phyloP scores from a whole-genome alignment of 768 basidiomycete species.

The Calvatia gigantea region DNA sequence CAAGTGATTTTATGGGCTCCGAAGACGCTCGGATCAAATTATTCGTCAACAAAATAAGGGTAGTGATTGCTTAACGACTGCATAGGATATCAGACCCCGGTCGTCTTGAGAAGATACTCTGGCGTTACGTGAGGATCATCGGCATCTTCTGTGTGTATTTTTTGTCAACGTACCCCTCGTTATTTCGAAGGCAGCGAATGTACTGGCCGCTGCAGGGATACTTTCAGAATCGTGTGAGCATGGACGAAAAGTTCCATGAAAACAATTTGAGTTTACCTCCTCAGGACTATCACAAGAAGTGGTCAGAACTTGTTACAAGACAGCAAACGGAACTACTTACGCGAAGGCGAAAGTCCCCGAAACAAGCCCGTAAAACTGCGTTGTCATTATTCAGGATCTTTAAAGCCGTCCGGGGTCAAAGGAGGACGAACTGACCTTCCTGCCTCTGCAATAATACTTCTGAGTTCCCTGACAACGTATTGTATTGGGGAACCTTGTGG shows the following conservation, averaged over 20 bases:
- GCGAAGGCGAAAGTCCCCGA: slow-evolving; percentile 71
- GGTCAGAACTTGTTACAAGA: not conserved
- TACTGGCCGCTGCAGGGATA: slow-evolving; percentile 88
- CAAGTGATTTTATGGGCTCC: not conserved
- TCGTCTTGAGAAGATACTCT: slow-evolving; percentile 6
- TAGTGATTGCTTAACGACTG: no score
- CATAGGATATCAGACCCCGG: not conserved
- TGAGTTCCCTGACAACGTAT: slow-evolving; percentile 76
- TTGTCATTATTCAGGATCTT: not conserved
- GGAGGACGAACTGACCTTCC: slow-evolving; percentile 64
- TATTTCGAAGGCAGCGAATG: slow-evolving; percentile 87
- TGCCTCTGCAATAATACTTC: slow-evolving; percentile 60
- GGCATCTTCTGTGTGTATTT: not conserved
- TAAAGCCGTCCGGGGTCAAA: not conserved
- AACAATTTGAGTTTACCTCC: slow-evolving; percentile 41
- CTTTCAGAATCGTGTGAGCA: slow-evolving; percentile 21
- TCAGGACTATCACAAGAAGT: slow-evolving; percentile 41
- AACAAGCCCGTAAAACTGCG: slow-evolving; percentile 57
- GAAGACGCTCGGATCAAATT: not conserved
- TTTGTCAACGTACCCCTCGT: slow-evolving; percentile 53
- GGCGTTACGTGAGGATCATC: no score
- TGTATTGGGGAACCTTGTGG: slow-evolving; percentile 69
- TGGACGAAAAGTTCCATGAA: slow-evolving; percentile 23
- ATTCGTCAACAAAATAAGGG: not conserved
- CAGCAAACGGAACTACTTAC: slow-evolving; percentile 40